Conservation (phyloP, 108 stramenopile species). For the Schizochytrium sp. region DNA sequence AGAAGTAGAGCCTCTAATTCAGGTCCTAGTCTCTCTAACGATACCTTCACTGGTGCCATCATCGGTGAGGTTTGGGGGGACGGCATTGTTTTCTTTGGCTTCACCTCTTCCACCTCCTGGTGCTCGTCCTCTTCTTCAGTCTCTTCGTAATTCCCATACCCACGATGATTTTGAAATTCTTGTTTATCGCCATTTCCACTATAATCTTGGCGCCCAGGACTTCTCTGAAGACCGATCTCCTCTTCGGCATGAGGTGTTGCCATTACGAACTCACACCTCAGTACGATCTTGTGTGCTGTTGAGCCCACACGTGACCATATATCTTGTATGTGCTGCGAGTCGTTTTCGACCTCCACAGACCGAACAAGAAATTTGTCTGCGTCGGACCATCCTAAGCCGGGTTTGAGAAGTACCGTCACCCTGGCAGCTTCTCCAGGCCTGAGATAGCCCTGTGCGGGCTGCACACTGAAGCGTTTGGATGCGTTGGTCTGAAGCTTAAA, state of each 20-base stretch:
- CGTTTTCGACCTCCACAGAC: neutral
- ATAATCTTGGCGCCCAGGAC: neutral
- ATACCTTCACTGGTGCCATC: too few species aligned
- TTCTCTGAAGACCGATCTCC: neutral
- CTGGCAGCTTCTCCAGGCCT: neutral
- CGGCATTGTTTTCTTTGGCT: too few species aligned
- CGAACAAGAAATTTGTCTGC: slow-evolving; percentile 55
- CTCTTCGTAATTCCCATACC: too few species aligned
- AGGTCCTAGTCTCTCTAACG: too few species aligned
- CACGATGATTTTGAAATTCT: too few species aligned
- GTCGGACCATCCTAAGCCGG: slow-evolving; percentile 20
- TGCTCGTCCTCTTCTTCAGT: too few species aligned
- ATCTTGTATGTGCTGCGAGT: neutral
- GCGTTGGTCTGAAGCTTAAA: slow-evolving; percentile 59
- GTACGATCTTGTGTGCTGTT: slow-evolving; percentile 3
- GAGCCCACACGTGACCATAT: neutral
- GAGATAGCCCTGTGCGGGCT: slow-evolving; percentile 37
- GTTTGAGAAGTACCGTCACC: slow-evolving; percentile 36
- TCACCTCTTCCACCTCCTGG: too few species aligned
- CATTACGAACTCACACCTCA: neutral
- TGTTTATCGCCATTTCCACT: too few species aligned
- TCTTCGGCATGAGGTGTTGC: neutral
- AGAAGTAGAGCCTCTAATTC: too few species aligned
- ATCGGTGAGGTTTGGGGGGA: too few species aligned
- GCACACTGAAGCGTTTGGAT: slow-evolving; percentile 19